phyloP scores from a whole-genome alignment of 768 basidiomycete genomes.

The Calocera cornea region DNA sequence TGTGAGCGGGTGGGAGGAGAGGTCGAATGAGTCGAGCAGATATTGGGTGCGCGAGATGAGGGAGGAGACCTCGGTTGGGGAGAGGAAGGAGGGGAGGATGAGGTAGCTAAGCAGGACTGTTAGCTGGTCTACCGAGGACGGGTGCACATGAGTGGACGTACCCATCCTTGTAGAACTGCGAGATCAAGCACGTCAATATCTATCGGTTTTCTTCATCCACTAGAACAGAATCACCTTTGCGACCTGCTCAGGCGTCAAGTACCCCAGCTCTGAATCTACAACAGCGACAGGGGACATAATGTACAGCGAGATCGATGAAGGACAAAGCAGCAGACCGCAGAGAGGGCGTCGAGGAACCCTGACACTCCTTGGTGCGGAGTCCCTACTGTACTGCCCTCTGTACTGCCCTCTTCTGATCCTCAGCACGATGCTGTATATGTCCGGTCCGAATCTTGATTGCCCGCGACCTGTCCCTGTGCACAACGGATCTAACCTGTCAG shows the following conservation, averaged over 20 bases:
- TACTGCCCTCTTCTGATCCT: no score
- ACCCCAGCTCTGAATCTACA: not conserved
- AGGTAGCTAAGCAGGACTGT: slow-evolving; percentile 45
- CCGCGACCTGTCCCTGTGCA: no score
- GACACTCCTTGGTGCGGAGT: no score
- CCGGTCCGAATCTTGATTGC: no score
- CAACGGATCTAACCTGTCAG: no score
- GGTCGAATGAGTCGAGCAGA: slow-evolving; percentile 62
- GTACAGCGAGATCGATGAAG: not conserved
- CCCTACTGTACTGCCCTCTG: no score
- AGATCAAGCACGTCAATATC: not conserved
- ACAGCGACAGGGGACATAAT: not conserved
- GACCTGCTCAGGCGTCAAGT: slow-evolving; percentile 7
- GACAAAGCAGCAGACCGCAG: not conserved
- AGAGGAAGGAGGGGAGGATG: slow-evolving; percentile 59
- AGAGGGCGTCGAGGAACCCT: no score
- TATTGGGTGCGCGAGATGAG: slow-evolving; percentile 59
- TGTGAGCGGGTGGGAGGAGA: slow-evolving; percentile 78
- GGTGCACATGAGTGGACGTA: not conserved
- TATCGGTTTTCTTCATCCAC: not conserved
- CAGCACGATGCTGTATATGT: no score
- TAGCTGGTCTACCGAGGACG: not conserved
- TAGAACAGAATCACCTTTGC: not conserved
- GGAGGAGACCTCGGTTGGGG: slow-evolving; percentile 38
- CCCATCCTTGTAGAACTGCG: slow-evolving; percentile 15